Base-by-base conservation (phyloP, 2,329 filamentous ascomycete genomes). In the Mycosphaerella sp. region DNA sequence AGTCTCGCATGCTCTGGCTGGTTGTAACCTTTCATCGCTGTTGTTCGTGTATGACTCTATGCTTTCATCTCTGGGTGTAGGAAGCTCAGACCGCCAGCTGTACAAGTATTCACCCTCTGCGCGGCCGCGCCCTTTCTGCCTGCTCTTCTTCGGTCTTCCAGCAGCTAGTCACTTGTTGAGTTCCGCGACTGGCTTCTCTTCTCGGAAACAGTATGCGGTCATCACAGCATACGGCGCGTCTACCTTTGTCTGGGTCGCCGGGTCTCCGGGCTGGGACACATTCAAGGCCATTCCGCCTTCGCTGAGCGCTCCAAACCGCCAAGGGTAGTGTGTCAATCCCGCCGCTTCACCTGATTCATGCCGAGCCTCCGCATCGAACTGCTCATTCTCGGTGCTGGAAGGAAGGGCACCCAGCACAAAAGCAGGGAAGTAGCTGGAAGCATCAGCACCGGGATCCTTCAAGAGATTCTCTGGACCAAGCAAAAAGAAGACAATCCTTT, bases 401-500 rank as follows among this genome's bases (percentile, higher is more conserved):
- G 75, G 74, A 29, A 77, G 65, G 1, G 67, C 68, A 12, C 76
- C 76, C 46, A 77, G 65, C 23, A 57, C 48, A n/a, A 60, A 54
- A n/a, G 21, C 46, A 29, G 32, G 12, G n/a, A 17, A 21, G 21
- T 23, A 32, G 11, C 14, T 40, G 32, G 26, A 26, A n/a, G 14
- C 8, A 9, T 38, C 34, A n/a, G 34, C 12, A n/a, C 5, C 8
- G 6, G 5, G 7, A 38, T 9, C 3, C 10, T n/a, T 11, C 3
- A 10, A 5, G 34, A 11, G 34, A 11, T 10, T n/a, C 4, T 38
- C n/a, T 38, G 34, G 7, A 11, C 34, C 34, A 38, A 38, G 34
- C 10, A 80, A 74, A 60, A 86, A 82, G 66, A 87, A 89, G 64
- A 86, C 81, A 17, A 92, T 78, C 45, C 72, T 78, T 11, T 85